Evolutionary conservation across 2,329 filamentous ascomycete genomes (phyloP).

Genomic region (Ceratocystis destructans): DNA sequence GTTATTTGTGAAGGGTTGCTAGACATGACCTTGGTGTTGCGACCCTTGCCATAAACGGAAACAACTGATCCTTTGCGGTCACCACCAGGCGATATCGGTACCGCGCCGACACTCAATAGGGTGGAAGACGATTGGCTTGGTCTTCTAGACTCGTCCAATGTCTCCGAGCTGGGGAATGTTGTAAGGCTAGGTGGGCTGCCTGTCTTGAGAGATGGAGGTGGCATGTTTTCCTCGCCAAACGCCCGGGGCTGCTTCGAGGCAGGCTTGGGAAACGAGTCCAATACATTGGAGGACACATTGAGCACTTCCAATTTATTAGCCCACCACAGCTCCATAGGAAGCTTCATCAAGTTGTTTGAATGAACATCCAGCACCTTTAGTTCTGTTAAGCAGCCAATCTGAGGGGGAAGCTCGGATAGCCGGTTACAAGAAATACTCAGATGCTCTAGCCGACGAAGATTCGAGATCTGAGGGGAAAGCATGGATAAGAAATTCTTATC

Average conservation of each 20-base stretch:
- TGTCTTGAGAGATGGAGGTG: constrained; percentile 26
- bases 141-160: constrained; percentile 48
- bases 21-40: constrained; percentile 74
- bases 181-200: constrained; percentile 33
- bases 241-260: constrained; percentile 53
- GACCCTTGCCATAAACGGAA: constrained; percentile 64
- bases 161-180: constrained; percentile 61
- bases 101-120: constrained; percentile 60
- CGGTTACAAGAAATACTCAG: constrained; percentile 91
- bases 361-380: constrained; percentile 75
- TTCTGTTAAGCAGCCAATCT: constrained; percentile 78
- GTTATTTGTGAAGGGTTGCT: constrained; percentile 40
- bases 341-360: constrained; percentile 79
- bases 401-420: constrained; percentile 66
- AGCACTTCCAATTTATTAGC: constrained; percentile 79
- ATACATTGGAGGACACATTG: constrained; percentile 88
- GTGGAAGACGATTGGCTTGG: constrained; percentile 75
- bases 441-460: constrained; percentile 68
- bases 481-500: constrained; percentile 95
- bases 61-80: constrained; percentile 74
- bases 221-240: constrained; percentile 36
- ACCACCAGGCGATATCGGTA: constrained; percentile 45
- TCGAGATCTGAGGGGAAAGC: constrained; percentile 72
- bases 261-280: constrained; percentile 82
- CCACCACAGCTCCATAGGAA: constrained; percentile 94